A percentile compares a stretch with the other conserved stretches of the same genome.
These are phyloP conservation scores for Aspergillus latus DNA, from an alignment of 2,329 filamentous ascomycete species.

Conservation along the genomic window DNA sequence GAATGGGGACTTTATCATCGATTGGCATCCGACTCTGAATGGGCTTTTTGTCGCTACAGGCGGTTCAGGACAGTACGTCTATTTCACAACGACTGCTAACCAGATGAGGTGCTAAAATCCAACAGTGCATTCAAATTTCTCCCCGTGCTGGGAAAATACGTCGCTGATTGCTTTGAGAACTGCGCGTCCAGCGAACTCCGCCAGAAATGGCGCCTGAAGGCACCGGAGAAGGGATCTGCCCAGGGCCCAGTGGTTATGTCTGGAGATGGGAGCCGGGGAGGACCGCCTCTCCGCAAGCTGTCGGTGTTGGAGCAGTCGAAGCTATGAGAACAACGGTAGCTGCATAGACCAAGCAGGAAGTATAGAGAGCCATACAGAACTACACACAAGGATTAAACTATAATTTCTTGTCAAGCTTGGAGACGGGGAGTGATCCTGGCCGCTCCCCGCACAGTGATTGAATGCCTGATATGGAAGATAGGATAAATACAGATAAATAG, in stretches of 20 bases:
- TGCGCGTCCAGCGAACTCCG: background rate
- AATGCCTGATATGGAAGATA: background rate
- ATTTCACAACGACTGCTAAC: background rate
- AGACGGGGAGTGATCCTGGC: background rate
- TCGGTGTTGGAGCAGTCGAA: conserved; percentile 13
- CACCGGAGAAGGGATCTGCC: background rate
- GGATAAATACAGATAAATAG: background rate
- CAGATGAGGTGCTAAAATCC: background rate
- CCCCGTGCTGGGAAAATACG: conserved; percentile 17
- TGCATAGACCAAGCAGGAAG: background rate
- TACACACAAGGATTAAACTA: too few relatives aligned
- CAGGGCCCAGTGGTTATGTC: background rate
- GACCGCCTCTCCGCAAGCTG: conserved; percentile 15
- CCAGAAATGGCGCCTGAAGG: conserved; percentile 15
- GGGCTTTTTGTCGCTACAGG: conserved; percentile 36
- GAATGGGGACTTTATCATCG: conserved; percentile 66
- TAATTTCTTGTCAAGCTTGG: background rate
- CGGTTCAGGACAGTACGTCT: conserved; percentile 23
- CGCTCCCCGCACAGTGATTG: background rate
- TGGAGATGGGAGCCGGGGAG: conserved; percentile 18
- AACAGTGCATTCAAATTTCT: conserved; percentile 20
- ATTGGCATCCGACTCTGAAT: conserved; percentile 61
- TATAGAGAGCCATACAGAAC: background rate
- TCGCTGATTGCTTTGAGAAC: conserved; percentile 16
- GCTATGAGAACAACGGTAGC: background rate